These are phyloP conservation scores for Rhizopogon roseolus DNA, from an alignment of 768 basidiomycete species.

Conservation along the genomic window DNA sequence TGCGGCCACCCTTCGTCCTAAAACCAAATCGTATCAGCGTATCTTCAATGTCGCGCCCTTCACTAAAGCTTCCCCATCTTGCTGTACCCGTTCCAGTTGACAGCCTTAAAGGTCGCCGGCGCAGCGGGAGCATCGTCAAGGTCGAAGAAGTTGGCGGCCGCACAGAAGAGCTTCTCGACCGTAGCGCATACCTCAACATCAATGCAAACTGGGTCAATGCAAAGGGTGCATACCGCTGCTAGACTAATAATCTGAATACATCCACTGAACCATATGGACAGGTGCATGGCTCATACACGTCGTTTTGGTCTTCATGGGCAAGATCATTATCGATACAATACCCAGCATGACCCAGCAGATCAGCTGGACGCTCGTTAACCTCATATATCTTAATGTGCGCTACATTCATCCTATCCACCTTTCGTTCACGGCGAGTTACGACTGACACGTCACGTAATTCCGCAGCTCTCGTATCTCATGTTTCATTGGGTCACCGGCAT, in stretches of 20 bases:
- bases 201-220: slow-evolving; percentile 94
- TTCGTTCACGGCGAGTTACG: background rate
- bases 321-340: slow-evolving; percentile 89
- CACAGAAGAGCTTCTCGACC: slow-evolving; percentile 73
- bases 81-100: slow-evolving; percentile 23
- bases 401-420: background rate
- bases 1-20: background rate
- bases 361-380: slow-evolving; percentile 92
- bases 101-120: slow-evolving; percentile 40
- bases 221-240: slow-evolving; percentile 55
- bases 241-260: background rate
- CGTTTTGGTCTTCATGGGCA: slow-evolving; percentile 85
- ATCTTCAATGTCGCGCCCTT: slow-evolving; percentile 39
- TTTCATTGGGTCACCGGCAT: slow-evolving; percentile 98
- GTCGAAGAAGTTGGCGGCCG: slow-evolving; percentile 78
- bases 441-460: slow-evolving; percentile 1
- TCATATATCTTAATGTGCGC: slow-evolving; percentile 86
- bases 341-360: slow-evolving; percentile 93
- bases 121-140: slow-evolving; percentile 76
- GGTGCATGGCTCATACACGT: slow-evolving; percentile 99
- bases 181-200: slow-evolving; percentile 74
- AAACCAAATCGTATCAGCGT: background rate
- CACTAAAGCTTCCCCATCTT: slow-evolving; percentile 52
- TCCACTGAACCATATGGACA: slow-evolving; percentile 26
- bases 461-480: slow-evolving; percentile 92